These are phyloP conservation scores for Suillus variegatus DNA, from an alignment of 768 basidiomycete species.

Conservation along the genomic window DNA sequence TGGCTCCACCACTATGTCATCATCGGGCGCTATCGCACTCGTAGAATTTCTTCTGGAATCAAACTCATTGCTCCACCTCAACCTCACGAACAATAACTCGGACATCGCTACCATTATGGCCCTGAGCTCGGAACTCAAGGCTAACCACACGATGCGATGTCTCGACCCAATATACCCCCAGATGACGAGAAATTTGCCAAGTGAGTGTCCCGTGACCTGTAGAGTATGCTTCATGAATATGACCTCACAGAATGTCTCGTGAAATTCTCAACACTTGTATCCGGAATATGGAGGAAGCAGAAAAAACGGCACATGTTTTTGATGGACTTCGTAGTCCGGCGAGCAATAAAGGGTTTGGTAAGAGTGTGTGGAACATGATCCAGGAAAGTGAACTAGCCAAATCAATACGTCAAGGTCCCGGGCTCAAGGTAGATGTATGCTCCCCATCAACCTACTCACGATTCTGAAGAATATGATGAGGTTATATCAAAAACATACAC, in stretches of 20 bases:
- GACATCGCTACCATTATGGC: slow-evolving; percentile 95
- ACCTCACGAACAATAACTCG: slow-evolving; percentile 79
- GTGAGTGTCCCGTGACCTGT: slow-evolving; percentile 20
- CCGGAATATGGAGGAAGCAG: slow-evolving; percentile 90
- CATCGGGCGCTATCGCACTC: slow-evolving; percentile 87
- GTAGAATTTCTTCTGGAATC: slow-evolving; percentile 97
- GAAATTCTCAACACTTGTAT: slow-evolving; percentile 91
- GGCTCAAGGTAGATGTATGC: slow-evolving; percentile 56
- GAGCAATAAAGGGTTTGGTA: slow-evolving; percentile 58
- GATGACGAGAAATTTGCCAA: slow-evolving; percentile 79
- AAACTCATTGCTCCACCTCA: slow-evolving; percentile 83
- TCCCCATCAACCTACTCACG: slow-evolving; percentile 1
- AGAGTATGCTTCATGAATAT: slow-evolving; percentile 18
- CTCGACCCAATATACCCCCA: slow-evolving; percentile 92
- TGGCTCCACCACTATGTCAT: slow-evolving; percentile 68
- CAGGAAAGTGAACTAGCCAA: slow-evolving; percentile 83
- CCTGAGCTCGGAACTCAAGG: slow-evolving; percentile 80
- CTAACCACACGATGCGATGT: slow-evolving; percentile 86
- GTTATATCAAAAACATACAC: slow-evolving; percentile 39
- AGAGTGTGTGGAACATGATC: slow-evolving; percentile 83
- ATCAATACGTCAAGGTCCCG: slow-evolving; percentile 53
- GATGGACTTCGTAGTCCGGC: slow-evolving; percentile 23
- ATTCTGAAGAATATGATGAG: neutral
- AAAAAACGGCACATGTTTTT: slow-evolving; percentile 32
- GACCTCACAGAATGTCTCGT: slow-evolving; percentile 65